Evolutionary conservation across 1,284 basidiomycete species (phyloP).

Genomic region (Moniliophthora roreri): DNA sequence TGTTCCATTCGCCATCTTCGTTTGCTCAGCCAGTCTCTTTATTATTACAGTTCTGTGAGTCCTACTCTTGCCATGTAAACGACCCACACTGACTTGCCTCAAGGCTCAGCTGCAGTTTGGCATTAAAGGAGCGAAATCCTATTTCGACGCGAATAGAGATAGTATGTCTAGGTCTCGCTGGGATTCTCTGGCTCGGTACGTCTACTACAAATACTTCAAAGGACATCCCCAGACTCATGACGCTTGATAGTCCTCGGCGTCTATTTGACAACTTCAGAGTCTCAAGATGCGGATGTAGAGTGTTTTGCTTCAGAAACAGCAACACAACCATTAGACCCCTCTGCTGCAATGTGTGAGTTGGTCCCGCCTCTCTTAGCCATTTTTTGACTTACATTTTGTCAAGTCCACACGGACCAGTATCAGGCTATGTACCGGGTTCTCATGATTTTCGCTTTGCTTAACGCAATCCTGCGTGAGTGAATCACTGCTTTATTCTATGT

Average conservation of each 20-base stretch:
- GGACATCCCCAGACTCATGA: constrained; percentile 11
- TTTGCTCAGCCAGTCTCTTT: constrained; percentile 65
- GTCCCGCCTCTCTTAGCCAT: constrained; percentile 4
- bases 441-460: constrained; percentile 75
- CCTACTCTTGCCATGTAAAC: background rate
- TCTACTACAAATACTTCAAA: constrained; percentile 14
- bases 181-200: constrained; percentile 78
- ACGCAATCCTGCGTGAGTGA: constrained; percentile 65
- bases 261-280: constrained; percentile 68
- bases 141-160: constrained; percentile 78
- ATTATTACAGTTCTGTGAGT: constrained; percentile 67
- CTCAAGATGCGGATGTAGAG: constrained; percentile 76
- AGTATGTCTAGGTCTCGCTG: constrained; percentile 64
- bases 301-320: constrained; percentile 62
- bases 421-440: constrained; percentile 82
- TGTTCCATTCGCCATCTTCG: constrained; percentile 80
- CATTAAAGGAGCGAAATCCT: constrained; percentile 66
- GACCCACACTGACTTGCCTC: constrained; percentile 1
- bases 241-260: constrained; percentile 62
- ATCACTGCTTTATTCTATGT: background rate
- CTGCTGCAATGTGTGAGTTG: constrained; percentile 55
- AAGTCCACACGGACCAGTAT: constrained; percentile 67
- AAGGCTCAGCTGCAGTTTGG: constrained; percentile 62
- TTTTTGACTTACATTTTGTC: constrained; percentile 15
- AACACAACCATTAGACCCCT: constrained; percentile 51